These are phyloP conservation scores for Golubevia sp. DNA, from an alignment of 1,284 basidiomycete genomes.

Conservation along the genomic window DNA sequence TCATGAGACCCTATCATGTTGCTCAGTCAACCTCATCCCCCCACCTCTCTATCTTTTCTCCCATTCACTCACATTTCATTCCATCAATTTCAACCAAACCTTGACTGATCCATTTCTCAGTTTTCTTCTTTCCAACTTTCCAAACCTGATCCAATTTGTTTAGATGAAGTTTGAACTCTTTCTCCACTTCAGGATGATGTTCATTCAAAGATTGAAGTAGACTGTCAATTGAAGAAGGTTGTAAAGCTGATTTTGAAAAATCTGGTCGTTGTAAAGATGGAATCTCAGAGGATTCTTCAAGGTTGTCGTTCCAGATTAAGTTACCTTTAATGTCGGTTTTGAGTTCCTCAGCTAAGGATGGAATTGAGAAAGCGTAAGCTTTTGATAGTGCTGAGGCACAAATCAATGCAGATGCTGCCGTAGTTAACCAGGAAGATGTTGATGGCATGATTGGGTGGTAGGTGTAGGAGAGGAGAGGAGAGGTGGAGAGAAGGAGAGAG, in stretches of 20 bases:
- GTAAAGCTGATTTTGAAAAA: neutral
- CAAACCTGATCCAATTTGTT: slow-evolving; percentile 22
- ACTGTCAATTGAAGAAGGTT: neutral
- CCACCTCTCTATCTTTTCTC: neutral
- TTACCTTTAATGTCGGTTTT: neutral
- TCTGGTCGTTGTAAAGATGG: neutral
- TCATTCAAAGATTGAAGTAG: slow-evolving; percentile 4
- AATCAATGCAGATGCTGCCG: slow-evolving; percentile 37
- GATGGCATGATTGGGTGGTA: slow-evolving; percentile 18
- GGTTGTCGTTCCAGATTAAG: neutral
- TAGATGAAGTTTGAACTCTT: slow-evolving; percentile 19
- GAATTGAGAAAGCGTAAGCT: neutral
- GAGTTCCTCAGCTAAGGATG: neutral
- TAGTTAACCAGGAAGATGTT: slow-evolving; percentile 38
- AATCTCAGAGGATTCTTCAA: neutral
- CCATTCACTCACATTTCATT: slow-evolving; percentile 33
- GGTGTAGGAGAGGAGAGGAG: neutral
- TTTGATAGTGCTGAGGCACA: slow-evolving; percentile 21
- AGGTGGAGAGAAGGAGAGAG: neutral
- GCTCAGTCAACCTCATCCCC: too few relatives aligned
- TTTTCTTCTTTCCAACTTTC: slow-evolving; percentile 21
- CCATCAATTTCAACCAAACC: slow-evolving; percentile 43
- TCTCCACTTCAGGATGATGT: slow-evolving; percentile 17
- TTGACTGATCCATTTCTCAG: slow-evolving; percentile 31
- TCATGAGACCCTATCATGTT: too few relatives aligned